These are phyloP conservation scores for Vicia sativa DNA, from an alignment of 306 rosid species.

Conservation along the genomic window DNA sequence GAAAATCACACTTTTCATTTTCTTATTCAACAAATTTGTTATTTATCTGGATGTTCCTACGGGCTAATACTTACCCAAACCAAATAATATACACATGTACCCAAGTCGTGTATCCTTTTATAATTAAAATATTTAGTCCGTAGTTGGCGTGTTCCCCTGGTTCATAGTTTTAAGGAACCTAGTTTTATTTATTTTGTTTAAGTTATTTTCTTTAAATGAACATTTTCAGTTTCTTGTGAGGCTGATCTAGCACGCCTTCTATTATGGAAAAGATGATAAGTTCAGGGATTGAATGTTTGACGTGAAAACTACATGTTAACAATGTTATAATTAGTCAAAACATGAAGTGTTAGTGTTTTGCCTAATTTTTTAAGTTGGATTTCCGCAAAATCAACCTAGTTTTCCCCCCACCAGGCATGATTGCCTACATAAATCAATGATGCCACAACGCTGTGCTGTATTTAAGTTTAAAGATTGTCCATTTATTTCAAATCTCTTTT, in stretches of 20 bases:
- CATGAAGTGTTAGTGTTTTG: background rate
- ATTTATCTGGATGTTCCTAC: background rate
- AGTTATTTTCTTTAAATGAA: background rate
- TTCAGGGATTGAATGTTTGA: background rate
- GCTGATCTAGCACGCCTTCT: background rate
- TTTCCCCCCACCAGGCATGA: background rate
- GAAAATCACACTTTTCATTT: background rate
- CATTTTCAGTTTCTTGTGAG: background rate
- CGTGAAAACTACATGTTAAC: background rate
- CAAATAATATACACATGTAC: conserved; percentile 11
- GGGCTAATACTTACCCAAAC: background rate
- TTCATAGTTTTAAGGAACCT: background rate
- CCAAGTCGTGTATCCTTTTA: background rate
- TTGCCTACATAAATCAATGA: background rate
- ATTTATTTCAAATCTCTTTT: background rate
- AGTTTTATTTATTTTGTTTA: conserved; percentile 1
- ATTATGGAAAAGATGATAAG: background rate
- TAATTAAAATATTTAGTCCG: background rate
- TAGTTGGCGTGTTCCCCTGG: background rate
- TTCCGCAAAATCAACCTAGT: background rate
- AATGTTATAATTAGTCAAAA: background rate
- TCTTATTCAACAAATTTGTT: background rate
- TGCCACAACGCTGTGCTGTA: background rate
- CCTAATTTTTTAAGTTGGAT: background rate
- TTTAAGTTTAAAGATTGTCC: conserved; percentile 2